A percentile compares a stretch with the other conserved stretches of the same genome.
phyloP scores from a whole-genome alignment of 495 filamentous ascomycete genomes.

The Bathelium albidoporum region DNA sequence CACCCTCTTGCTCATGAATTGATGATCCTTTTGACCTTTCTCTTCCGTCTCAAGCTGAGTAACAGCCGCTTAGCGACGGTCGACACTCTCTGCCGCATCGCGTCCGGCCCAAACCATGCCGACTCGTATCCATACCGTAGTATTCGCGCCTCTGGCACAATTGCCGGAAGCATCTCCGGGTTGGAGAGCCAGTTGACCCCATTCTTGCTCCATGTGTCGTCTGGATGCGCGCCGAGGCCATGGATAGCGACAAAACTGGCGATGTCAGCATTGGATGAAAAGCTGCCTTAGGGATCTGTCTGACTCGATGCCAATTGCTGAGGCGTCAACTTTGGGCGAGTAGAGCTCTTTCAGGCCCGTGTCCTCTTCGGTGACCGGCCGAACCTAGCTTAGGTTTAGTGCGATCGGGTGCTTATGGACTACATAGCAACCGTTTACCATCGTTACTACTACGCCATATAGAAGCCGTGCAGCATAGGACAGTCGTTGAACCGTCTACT shows the following conservation, averaged over 20 bases:
- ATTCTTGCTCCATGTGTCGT: conserved; percentile 23
- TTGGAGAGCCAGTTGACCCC: conserved; percentile 22
- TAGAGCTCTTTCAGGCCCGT: conserved; percentile 17
- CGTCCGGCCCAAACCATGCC: not conserved
- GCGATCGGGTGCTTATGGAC: not conserved
- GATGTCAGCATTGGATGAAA: conserved; percentile 4
- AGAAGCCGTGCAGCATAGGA: not conserved
- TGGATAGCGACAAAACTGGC: conserved; percentile 23
- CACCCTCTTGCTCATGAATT: not conserved
- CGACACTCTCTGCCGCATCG: not conserved
- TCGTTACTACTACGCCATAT: not conserved
- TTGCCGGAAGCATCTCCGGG: conserved; percentile 17
- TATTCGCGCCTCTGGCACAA: conserved; percentile 18
- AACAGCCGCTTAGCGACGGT: not conserved
- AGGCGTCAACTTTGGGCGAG: conserved; percentile 13
- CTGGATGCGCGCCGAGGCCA: conserved; percentile 21
- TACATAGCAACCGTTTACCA: not conserved
- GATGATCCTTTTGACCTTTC: not conserved
- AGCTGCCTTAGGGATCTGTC: not conserved
- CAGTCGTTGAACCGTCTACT: not conserved
- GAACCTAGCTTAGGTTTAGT: not conserved
- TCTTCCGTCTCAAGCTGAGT: not conserved
- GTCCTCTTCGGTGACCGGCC: conserved; percentile 14
- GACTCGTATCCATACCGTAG: conserved; percentile 13
- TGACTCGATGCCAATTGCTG: conserved; percentile 13